Conservation (phyloP, 805 yeast genomes). For the Blastobotrys terrestris region DNA sequence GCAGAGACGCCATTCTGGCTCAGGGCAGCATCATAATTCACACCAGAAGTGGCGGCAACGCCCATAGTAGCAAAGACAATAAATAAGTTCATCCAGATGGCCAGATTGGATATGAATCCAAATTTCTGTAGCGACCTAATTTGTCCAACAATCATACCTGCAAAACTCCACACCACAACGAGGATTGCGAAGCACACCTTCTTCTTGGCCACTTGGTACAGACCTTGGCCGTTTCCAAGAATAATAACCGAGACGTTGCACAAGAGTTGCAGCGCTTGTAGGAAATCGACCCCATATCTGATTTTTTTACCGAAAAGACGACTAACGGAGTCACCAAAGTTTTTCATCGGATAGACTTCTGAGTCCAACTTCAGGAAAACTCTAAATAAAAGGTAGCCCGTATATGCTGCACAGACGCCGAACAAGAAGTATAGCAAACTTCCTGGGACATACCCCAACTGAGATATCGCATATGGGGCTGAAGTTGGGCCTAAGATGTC, state of each 20-base stretch:
- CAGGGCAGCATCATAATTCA: constrained; percentile 29
- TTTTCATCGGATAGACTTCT: constrained; percentile 38
- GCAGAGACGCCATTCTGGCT: constrained; percentile 8
- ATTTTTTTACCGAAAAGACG: constrained; percentile 35
- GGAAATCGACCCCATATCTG: constrained; percentile 31
- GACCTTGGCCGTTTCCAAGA: constrained; percentile 38
- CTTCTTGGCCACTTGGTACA: constrained; percentile 34
- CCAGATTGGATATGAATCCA: constrained; percentile 39
- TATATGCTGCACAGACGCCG: constrained; percentile 38
- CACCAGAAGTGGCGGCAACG: constrained; percentile 30
- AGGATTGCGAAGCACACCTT: constrained; percentile 37
- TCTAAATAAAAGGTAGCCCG: constrained; percentile 37
- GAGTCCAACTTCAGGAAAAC: constrained; percentile 37
- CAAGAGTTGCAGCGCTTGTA: constrained; percentile 40
- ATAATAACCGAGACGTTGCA: constrained; percentile 40
- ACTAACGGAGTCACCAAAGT: constrained; percentile 40
- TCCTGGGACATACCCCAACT: constrained; percentile 43
- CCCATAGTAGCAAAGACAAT: constrained; percentile 42
- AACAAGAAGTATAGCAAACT: constrained; percentile 36
- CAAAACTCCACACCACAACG: constrained; percentile 38
- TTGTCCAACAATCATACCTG: constrained; percentile 40
- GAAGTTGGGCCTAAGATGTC: constrained; percentile 43
- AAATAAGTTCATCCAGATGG: constrained; percentile 45
- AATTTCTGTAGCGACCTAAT: constrained; percentile 36
- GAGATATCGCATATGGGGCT: constrained; percentile 42